Evolutionary conservation across 495 filamentous ascomycete species (phyloP).

Genomic region (Neurospora pannonica): DNA sequence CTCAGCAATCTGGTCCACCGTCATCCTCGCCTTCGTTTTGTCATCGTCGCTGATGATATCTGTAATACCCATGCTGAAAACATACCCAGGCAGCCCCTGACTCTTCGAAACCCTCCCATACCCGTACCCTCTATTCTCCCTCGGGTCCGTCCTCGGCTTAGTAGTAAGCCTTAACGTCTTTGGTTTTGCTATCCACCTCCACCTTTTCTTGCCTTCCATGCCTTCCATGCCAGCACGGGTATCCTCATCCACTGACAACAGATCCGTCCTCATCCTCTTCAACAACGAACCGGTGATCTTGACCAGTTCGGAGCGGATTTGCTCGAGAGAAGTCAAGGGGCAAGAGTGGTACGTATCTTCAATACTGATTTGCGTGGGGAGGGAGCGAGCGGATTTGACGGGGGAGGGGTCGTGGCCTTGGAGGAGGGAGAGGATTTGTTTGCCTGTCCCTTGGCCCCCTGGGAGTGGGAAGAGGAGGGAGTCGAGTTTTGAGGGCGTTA

Average conservation of each 20-base stretch:
- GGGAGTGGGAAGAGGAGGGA: conserved; percentile 56
- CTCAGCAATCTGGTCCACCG: too few relatives aligned
- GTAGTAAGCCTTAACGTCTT: conserved; percentile 71
- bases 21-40: too few relatives aligned
- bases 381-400: conserved; percentile 57
- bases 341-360: conserved; percentile 65
- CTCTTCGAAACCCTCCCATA: conserved; percentile 57
- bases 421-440: conserved; percentile 26
- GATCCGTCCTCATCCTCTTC: conserved; percentile 67
- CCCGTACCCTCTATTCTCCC: conserved; percentile 15
- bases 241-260: conserved; percentile 52
- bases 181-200: conserved; percentile 35
- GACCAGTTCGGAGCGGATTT: conserved; percentile 51
- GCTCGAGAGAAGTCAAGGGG: conserved; percentile 49
- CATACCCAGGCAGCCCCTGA: conserved; percentile 58
- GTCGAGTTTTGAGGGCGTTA: conserved; percentile 41
- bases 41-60: too few relatives aligned
- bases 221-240: too few relatives aligned
- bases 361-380: conserved; percentile 87
- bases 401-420: conserved; percentile 56
- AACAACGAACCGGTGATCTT: conserved; percentile 61
- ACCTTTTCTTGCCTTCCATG: conserved; percentile 21
- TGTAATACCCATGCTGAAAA: conserved; percentile 37
- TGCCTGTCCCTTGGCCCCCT: conserved; percentile 45
- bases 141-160: conserved; percentile 42